phyloP scores from a whole-genome alignment of 106 monocot genomes.

The Phalaenopsis equestris region DNA sequence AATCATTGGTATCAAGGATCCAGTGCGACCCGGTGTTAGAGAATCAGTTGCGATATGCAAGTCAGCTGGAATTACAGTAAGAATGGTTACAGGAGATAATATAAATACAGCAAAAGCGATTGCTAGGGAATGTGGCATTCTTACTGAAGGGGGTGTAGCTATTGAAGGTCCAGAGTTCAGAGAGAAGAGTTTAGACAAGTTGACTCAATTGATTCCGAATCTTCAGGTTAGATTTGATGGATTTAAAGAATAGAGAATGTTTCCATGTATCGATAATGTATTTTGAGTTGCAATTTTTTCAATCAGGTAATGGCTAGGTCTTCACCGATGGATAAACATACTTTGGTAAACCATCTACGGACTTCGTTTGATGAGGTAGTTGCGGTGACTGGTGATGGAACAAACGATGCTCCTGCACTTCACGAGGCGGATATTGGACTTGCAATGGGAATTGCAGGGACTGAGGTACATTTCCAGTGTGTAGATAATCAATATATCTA shows the following conservation, averaged over 20 bases:
- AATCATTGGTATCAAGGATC: conserved; percentile 26
- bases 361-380: conserved; percentile 14
- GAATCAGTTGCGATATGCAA: conserved; percentile 19
- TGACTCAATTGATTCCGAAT: conserved; percentile 15
- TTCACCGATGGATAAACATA: conserved; percentile 18
- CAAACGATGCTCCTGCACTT: conserved; percentile 27
- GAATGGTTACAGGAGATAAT: conserved; percentile 27
- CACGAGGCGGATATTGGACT: conserved; percentile 28
- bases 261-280: neutral
- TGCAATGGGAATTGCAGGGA: conserved; percentile 25
- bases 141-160: conserved; percentile 20
- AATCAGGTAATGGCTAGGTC: conserved; percentile 24
- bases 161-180: conserved; percentile 26
- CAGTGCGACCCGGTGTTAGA: conserved; percentile 22
- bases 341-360: conserved; percentile 10
- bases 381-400: conserved; percentile 26
- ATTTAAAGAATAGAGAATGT: neutral
- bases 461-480: conserved; percentile 12
- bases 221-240: conserved; percentile 5
- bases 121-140: conserved; percentile 27
- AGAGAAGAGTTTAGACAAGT: conserved; percentile 15
- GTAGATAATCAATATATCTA: neutral
- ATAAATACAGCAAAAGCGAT: conserved; percentile 26
- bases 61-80: conserved; percentile 19
- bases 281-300: neutral